Percentiles rank a stretch among this genome's conserved stretches.
phyloP scores from a whole-genome alignment of 345 rosid genomes.

The Citrus reticulata region DNA sequence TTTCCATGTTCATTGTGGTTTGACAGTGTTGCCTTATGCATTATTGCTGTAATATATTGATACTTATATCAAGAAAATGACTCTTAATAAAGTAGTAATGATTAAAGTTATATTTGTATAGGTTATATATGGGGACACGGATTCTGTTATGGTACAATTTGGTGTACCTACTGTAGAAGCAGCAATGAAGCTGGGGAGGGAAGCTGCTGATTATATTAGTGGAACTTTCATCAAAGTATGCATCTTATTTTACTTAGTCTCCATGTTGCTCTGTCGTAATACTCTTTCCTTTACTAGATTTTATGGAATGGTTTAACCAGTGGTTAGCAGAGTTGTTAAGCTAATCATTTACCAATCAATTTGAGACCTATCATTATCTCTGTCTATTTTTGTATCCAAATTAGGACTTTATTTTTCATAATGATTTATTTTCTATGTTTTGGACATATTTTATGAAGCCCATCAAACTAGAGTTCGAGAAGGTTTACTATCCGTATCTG shows the following conservation, averaged over 20 bases:
- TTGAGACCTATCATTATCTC: background rate
- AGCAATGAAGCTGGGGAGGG: slow-evolving; percentile 91
- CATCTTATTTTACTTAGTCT: slow-evolving; percentile 5
- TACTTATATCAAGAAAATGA: background rate
- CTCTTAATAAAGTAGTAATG: background rate
- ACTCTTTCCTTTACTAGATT: background rate
- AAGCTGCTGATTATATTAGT: slow-evolving; percentile 90
- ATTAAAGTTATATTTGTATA: slow-evolving; percentile 22
- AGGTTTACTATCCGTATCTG: slow-evolving; percentile 89
- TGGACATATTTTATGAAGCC: slow-evolving; percentile 56
- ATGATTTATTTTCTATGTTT: slow-evolving; percentile 11
- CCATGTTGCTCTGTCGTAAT: background rate
- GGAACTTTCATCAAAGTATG: slow-evolving; percentile 78
- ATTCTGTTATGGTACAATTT: slow-evolving; percentile 99
- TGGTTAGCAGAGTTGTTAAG: background rate
- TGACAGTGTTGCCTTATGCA: background rate
- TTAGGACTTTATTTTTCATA: background rate
- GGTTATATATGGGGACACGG: slow-evolving; percentile 98
- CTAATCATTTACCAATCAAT: background rate
- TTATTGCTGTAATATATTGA: background rate
- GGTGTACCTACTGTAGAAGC: slow-evolving; percentile 72
- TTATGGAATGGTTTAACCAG: background rate
- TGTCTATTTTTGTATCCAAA: background rate
- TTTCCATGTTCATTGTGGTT: background rate
- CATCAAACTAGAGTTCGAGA: slow-evolving; percentile 96